Conservation (phyloP, 305 asterid genomes). For the Solanum hybrid region DNA sequence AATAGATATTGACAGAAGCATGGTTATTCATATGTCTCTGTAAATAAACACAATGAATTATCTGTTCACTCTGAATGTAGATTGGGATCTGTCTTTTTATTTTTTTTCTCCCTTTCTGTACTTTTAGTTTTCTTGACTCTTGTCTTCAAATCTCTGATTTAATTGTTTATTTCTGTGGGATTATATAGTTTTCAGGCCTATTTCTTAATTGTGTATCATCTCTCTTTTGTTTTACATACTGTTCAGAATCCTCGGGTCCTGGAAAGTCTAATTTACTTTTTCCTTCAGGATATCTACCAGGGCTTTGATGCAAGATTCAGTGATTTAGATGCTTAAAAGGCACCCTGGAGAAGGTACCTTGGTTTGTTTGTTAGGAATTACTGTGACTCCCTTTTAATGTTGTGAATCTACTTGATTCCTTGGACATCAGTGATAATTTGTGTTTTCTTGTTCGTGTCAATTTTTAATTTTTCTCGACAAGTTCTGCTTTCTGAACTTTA, state of each 20-base stretch:
- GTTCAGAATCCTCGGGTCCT: slow-evolving; percentile 32
- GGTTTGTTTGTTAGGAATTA: slow-evolving; percentile 77
- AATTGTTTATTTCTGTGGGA: not conserved
- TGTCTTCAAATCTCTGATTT: slow-evolving; percentile 8
- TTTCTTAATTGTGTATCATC: not conserved
- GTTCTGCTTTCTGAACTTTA: not conserved
- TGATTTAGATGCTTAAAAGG: slow-evolving; percentile 89
- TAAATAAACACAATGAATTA: not conserved
- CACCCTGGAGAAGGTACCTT: slow-evolving; percentile 96
- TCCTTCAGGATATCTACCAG: slow-evolving; percentile 78
- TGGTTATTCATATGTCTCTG: slow-evolving; percentile 7
- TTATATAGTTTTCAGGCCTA: not conserved
- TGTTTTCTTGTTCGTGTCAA: not conserved
- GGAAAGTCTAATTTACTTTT: slow-evolving; percentile 74
- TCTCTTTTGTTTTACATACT: slow-evolving; percentile 1
- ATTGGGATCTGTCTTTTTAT: not conserved
- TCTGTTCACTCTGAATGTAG: not conserved
- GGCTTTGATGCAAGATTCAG: slow-evolving; percentile 87
- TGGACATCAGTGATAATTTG: not conserved
- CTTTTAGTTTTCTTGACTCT: not conserved
- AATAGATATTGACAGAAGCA: slow-evolving; percentile 8
- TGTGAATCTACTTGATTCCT: not conserved
- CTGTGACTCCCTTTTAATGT: slow-evolving; percentile 29
- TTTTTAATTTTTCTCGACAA: not conserved
- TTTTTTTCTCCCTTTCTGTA: not conserved